A percentile compares a stretch with the other conserved stretches of the same genome.
Conservation (phyloP, 192 early-diverging fungal species). For the Umbelopsis ramanniana region DNA sequence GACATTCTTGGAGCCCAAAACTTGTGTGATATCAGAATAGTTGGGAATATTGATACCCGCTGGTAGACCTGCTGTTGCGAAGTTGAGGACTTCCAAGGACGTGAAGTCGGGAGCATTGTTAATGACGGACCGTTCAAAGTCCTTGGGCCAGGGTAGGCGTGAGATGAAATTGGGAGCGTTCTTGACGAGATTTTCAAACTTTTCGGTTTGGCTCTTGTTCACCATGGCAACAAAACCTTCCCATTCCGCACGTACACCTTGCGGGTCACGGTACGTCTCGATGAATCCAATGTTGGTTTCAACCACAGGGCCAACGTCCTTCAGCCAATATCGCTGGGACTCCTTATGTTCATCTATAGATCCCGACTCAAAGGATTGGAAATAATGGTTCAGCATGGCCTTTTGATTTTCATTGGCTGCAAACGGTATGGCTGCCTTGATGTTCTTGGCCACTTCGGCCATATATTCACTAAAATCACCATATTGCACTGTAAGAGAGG, state of each 20-base stretch:
- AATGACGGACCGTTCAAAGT: constrained; percentile 55
- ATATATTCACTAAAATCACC: constrained; percentile 55
- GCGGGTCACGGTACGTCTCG: constrained; percentile 66
- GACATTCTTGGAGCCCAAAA: constrained; percentile 64
- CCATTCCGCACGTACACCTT: constrained; percentile 66
- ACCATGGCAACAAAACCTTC: constrained; percentile 69
- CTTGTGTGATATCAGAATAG: constrained; percentile 48
- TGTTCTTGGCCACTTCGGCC: constrained; percentile 43
- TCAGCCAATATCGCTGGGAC: constrained; percentile 58
- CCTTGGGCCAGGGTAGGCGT: constrained; percentile 55
- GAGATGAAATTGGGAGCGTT: constrained; percentile 50
- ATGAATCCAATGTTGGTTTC: constrained; percentile 68
- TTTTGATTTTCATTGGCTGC: constrained; percentile 59
- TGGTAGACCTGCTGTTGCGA: constrained; percentile 54
- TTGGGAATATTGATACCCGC: constrained; percentile 55
- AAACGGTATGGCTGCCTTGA: constrained; percentile 47
- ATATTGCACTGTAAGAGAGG: constrained; percentile 43
- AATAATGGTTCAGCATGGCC: constrained; percentile 56
- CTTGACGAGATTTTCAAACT: constrained; percentile 61
- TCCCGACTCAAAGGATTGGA: constrained; percentile 53
- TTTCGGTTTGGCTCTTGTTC: constrained; percentile 61
- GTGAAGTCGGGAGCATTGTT: constrained; percentile 61
- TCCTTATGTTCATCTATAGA: constrained; percentile 65
- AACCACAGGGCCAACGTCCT: constrained; percentile 60
- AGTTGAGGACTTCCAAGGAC: constrained; percentile 59